Evolutionary conservation across 192 early-diverging fungal species (phyloP), one percentile per base, ranked within the genome.

Genomic region (Fimicolochytrium jonesii): DNA sequence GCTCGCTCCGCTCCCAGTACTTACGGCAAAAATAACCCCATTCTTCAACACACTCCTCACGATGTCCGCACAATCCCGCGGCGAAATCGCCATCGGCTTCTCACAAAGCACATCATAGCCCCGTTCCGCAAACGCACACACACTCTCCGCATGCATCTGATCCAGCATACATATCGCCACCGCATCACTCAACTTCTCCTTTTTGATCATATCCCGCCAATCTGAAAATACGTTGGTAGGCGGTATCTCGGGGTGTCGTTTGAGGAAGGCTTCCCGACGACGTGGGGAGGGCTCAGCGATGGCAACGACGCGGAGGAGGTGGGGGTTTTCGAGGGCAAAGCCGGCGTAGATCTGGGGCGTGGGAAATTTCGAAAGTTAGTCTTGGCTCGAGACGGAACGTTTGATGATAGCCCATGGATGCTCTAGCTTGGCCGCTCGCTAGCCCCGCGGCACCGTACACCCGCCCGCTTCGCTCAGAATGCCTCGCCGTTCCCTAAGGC

Each of bases 61-160:
- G 35, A 87, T 85, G 11, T 50, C 46, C 28, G 57, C 43, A 56
- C 86, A 88, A 31, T 84, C 80, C 10, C 59, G 48, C 15, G 78
- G 43, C 1, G 66, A 69, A 4, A 72, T 65, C 2, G 87, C 75
- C 82, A 88, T 83, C 6, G 87, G 87, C 54, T 88, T 88, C 69
- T 88, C 87, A 42, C 81, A 69, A 55, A 88, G 48, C 22, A 88
- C 83, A 52, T 85, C 75, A 60, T 85, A 85, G 6, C 77, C 75
- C 29, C 66, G 51, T 22, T 67, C 28, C 37, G 81, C 80, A 63
- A 87, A 75, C 9, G 55, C 67, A 6, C 82, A 64, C 0, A 81
- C 74, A 9, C 73, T 65, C 20, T 82, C 78, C 9, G 52, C 63
- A 49, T 87, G 83, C 13, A 66, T 26, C 22, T 61, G 41, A 63